Base-by-base conservation (phyloP, 1,284 basidiomycete species). In the Moesziomyces globuligerus region DNA sequence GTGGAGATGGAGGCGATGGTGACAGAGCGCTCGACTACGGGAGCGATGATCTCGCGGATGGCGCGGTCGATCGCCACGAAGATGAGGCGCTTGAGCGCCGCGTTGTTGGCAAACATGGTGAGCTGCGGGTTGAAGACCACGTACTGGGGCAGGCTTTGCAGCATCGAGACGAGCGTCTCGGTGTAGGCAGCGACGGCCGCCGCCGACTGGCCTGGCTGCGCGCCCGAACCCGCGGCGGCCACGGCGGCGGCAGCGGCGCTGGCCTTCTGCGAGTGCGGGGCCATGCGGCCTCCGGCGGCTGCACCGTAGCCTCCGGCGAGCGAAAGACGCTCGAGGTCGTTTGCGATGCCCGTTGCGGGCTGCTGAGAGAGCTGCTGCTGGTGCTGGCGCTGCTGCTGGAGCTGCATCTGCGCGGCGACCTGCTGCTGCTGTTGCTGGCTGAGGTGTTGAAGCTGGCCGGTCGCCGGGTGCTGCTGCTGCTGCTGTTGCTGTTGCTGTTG, bases 1-100 rank as follows among this genome's bases (percentile, higher is more conserved):
- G 95, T 96, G 20, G 96, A 98, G 74, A 98, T 97, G 28, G 94
- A 93, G 8, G 96, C 96, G 74, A 99, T 98, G 2, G 96, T 98
- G 40, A 98, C 96, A n/a, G 94, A 97, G 58, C 96, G 89, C 82
- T 99, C 96, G 18, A 98, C 95, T 45, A 98, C 95, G 4, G 96
- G 96, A 17, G 94, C 86, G 73, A 98, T 95, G 73, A 98, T 98
- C 89, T 99, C 96, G 70, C 95, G 90, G 54, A 98, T 92, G 21
- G 96, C 92, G 29, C 93, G 89, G 80, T 98, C 94, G 62, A 98
- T 90, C 7, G 94, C 94, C 81, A 93, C 86, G 76, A 92, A 90
- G 11, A 98, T 90, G 28, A 94, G 90, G 37, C 93, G 90, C 86
- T 96, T 96, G 86, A 98, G 93, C 0, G 87, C 86, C 25, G 89